Evolutionary conservation across 2,329 filamentous ascomycete genomes (phyloP).

Genomic region (Ramularia endophylla): DNA sequence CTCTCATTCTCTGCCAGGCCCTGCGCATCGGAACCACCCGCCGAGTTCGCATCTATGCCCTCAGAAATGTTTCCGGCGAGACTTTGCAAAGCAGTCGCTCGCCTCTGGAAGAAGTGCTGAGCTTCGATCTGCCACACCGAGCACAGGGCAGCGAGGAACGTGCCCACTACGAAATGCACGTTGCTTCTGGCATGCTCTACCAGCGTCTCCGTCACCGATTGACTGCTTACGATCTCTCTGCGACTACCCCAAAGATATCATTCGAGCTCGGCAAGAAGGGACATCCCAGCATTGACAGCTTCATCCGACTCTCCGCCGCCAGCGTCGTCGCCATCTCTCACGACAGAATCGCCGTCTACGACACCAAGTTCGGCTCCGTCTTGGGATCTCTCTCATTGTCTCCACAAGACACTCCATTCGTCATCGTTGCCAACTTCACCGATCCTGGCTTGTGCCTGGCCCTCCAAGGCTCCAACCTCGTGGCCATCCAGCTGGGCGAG

Average conservation of each 20-base stretch:
- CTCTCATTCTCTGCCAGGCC: conserved; percentile 18
- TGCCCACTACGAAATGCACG: conserved; percentile 37
- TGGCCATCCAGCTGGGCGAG: conserved; percentile 55
- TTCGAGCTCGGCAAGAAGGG: conserved; percentile 41
- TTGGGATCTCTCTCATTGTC: conserved; percentile 38
- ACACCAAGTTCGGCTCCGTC: conserved; percentile 58
- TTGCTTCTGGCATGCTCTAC: conserved; percentile 58
- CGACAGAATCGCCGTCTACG: conserved; percentile 56
- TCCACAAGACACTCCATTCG: not conserved
- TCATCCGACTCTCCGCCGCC: conserved; percentile 60
- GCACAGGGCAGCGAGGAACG: conserved; percentile 4
- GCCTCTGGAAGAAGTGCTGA: conserved; percentile 16
- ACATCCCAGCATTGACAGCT: conserved; percentile 50
- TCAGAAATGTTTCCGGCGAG: conserved; percentile 11
- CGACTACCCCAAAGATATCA: conserved; percentile 55
- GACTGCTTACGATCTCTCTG: conserved; percentile 58
- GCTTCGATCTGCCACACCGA: conserved; percentile 18
- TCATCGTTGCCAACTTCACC: conserved; percentile 49
- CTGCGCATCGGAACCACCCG: conserved; percentile 7
- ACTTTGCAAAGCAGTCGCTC: conserved; percentile 11
- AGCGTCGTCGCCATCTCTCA: conserved; percentile 58
- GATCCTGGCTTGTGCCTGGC: conserved; percentile 62
- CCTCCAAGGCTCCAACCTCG: conserved; percentile 56
- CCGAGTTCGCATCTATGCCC: conserved; percentile 14
- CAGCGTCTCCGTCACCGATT: conserved; percentile 52